Conservation (phyloP, 306 rosid genomes). For the Glycine latifolia region DNA sequence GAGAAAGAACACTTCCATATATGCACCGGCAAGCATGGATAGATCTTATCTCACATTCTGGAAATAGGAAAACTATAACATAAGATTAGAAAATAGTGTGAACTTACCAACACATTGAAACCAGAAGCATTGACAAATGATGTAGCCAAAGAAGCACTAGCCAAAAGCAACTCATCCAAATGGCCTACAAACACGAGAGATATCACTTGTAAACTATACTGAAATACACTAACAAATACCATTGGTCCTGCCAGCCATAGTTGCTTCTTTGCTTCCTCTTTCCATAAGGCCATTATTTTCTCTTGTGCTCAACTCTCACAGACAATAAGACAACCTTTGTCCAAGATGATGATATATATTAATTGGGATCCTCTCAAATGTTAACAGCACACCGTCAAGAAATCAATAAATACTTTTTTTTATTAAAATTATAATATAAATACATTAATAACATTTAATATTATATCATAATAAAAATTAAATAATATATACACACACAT, state of each 20-base stretch:
- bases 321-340: background rate
- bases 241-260: constrained; percentile 80
- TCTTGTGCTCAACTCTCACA: constrained; percentile 14
- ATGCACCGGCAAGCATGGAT: background rate
- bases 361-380: background rate
- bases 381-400: background rate
- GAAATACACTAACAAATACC: constrained; percentile 50
- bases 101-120: constrained; percentile 44
- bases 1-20: background rate
- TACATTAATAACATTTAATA: background rate
- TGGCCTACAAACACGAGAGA: constrained; percentile 54
- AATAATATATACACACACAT: too few species aligned
- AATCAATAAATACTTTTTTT: background rate
- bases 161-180: constrained; percentile 49
- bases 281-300: constrained; percentile 1
- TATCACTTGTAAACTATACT: constrained; percentile 40
- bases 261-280: constrained; percentile 70
- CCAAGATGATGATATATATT: background rate
- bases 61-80: background rate
- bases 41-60: background rate
- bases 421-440: background rate
- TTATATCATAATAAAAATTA: background rate
- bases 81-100: background rate
- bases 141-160: constrained; percentile 47
- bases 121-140: constrained; percentile 49